A percentile compares a stretch with the other conserved stretches of the same genome.
Conservation (phyloP, 331 rosid genomes). For the Quercus phellos region DNA sequence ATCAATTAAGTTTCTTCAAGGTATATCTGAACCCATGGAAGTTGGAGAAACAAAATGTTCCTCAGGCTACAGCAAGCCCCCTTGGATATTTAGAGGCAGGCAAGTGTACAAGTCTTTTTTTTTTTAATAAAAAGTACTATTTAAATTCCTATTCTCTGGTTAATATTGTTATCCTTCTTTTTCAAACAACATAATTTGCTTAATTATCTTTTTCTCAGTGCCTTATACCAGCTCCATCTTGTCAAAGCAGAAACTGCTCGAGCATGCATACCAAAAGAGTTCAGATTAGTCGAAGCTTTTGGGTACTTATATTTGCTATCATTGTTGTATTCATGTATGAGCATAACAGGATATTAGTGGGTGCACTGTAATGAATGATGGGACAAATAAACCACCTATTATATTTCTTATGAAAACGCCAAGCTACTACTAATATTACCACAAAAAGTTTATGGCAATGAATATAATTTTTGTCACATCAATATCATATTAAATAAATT, state of each 20-base stretch:
- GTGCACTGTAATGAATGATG: not conserved
- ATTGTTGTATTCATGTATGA: not conserved
- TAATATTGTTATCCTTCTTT: not conserved
- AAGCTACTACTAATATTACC: too few species aligned
- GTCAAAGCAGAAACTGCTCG: conserved; percentile 78
- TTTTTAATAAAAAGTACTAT: not conserved
- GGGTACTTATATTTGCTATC: conserved; percentile 39
- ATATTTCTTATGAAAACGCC: not conserved
- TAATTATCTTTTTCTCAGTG: conserved; percentile 37
- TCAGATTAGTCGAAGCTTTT: conserved; percentile 81
- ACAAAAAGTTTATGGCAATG: too few species aligned
- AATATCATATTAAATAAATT: too few species aligned
- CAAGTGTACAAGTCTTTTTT: conserved; percentile 6
- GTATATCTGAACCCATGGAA: conserved; percentile 31
- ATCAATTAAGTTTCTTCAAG: not conserved
- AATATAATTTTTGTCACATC: too few species aligned
- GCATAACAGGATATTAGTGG: not conserved
- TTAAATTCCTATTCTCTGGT: not conserved
- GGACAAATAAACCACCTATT: not conserved
- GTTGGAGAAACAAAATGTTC: conserved; percentile 38
- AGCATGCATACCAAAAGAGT: conserved; percentile 73
- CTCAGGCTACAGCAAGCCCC: conserved; percentile 74
- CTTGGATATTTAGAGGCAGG: conserved; percentile 91
- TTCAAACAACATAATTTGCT: not conserved
- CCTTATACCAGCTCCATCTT: conserved; percentile 86